Percentiles rank a stretch among this genome's conserved stretches.
Conservation (phyloP, 805 yeast species). For the Nadsonia fulvescens region DNA sequence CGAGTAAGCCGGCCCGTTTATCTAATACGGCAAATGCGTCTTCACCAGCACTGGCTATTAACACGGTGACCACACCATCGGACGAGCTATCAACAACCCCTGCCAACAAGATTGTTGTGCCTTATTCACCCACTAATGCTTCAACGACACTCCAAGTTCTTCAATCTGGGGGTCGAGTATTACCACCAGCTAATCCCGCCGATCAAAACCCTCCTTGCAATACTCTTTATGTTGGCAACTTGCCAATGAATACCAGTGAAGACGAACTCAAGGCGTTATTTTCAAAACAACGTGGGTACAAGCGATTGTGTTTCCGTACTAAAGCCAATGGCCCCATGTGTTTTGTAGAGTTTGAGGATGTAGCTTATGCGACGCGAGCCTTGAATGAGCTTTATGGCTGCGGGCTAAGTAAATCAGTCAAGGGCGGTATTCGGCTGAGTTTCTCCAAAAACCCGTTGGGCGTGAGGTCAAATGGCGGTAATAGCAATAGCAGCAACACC, state of each 20-base stretch:
- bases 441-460: slow-evolving; percentile 95
- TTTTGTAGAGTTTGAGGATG: slow-evolving; percentile 96
- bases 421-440: slow-evolving; percentile 88
- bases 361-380: slow-evolving; percentile 81
- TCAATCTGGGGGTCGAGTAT: slow-evolving; percentile 22
- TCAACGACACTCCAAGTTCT: slow-evolving; percentile 19
- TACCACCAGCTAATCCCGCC: slow-evolving; percentile 74
- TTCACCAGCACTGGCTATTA: too few species aligned
- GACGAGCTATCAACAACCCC: slow-evolving; percentile 3
- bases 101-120: slow-evolving; percentile 15
- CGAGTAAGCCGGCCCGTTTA: too few species aligned
- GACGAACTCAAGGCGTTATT: slow-evolving; percentile 77
- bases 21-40: too few species aligned
- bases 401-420: slow-evolving; percentile 70
- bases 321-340: slow-evolving; percentile 92
- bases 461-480: slow-evolving; percentile 45
- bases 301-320: slow-evolving; percentile 80
- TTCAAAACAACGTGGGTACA: slow-evolving; percentile 79
- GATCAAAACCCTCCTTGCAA: slow-evolving; percentile 99
- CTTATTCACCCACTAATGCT: slow-evolving; percentile 16
- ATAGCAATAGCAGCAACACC: slow-evolving; percentile 1
- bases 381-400: slow-evolving; percentile 87
- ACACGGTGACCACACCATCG: too few species aligned
- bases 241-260: slow-evolving; percentile 94
- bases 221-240: slow-evolving; percentile 87